Base-by-base conservation (phyloP, 1,139 yeast genomes). In the Candida gigantensis region DNA sequence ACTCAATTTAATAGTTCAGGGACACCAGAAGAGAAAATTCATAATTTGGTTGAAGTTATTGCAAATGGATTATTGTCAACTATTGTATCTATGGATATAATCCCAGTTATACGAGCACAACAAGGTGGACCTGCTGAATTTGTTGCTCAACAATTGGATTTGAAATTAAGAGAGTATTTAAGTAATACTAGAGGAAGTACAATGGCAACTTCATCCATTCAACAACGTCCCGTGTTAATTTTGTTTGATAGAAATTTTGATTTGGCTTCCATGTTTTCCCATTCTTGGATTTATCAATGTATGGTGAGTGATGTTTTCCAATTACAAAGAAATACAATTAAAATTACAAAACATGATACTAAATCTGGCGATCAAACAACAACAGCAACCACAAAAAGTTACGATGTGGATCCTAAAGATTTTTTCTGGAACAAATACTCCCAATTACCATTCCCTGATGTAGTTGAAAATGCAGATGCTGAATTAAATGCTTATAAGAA, bases 211-310 rank as follows among this genome's bases (percentile, higher is more conserved):
- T 51, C 44, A 42, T 55, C 52, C 41, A 56, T 47, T 43, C 62
- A 53, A 47, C 82, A 78, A 42, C 71, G 96, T 44, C 79, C 87
- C 4, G 97, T 92, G 11, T 69, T 92, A 51, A 73, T 94, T 25
- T 64, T 92, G 36, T 65, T 90, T 41, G 99, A 92, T 60, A 77
- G 99, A 57, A 87, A 85, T 52, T 74, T 92, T 43, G 97, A 94
- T 60, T 70, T 94, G 45, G 83, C 92, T 2, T 84, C 96, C 18
- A 90, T 92, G 97, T 82, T 94, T 58, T 79, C 94, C 2, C 99
- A 92, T 60, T 88, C 97, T 5, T 90, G 98, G 97, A 89, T 95
- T 36, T 92, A 92, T 58, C 96, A 92, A 65, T 89, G 97, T 52
- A 82, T 92, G 78, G 95, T 92, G 11, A 85, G 90, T 52, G 99